Conservation (phyloP, 495 filamentous ascomycete species). For the Ascodesmis nigricans region DNA sequence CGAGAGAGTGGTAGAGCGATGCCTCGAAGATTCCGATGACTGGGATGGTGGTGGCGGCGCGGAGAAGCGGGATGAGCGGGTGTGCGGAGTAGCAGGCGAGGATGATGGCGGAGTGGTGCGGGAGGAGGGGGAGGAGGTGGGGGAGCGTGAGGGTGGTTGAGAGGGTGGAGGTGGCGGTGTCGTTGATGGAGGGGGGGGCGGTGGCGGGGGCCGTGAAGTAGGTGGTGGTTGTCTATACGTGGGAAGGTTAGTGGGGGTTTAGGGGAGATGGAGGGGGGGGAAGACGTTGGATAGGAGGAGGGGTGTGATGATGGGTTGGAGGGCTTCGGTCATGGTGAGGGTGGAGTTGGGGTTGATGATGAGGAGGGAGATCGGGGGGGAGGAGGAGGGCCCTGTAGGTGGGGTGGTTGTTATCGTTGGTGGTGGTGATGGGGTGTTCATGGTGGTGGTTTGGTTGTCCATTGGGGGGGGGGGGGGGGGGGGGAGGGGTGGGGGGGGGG, state of each 20-base stretch:
- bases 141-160: constrained; percentile 34
- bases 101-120: constrained; percentile 49
- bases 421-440: constrained; percentile 27
- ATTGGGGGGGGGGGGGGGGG: neutral
- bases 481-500: constrained; percentile 2
- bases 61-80: constrained; percentile 46
- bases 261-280: neutral
- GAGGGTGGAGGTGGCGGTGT: constrained; percentile 31
- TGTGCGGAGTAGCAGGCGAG: constrained; percentile 81
- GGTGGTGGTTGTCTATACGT: constrained; percentile 30
- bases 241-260: constrained; percentile 21
- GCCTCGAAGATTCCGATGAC: constrained; percentile 83
- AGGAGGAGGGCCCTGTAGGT: no score
- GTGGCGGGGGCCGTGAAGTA: constrained; percentile 31
- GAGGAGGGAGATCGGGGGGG: constrained; percentile 49
- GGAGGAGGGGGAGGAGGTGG: constrained; percentile 30
- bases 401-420: constrained; percentile 52
- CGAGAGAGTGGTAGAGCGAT: constrained; percentile 37
- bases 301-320: constrained; percentile 37
- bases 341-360: constrained; percentile 88
- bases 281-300: constrained; percentile 6
- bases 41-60: constrained; percentile 23
- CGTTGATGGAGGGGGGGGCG: constrained; percentile 41
- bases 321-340: constrained; percentile 51
- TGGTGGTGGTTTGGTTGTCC: neutral